Conservation (phyloP, 306 rosid species). For the Cajanus cajan region DNA sequence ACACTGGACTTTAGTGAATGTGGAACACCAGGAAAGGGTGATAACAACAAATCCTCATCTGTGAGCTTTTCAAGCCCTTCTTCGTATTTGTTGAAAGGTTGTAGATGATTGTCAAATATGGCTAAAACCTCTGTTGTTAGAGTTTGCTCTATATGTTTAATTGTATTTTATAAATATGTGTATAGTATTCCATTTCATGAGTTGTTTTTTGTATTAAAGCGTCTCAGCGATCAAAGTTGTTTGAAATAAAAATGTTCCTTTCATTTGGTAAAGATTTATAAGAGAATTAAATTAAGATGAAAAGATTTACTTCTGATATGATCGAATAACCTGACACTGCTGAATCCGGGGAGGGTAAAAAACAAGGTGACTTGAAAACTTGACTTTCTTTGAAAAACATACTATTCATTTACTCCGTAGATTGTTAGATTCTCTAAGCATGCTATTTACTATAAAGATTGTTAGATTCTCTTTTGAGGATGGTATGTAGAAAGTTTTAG, state of each 20-base stretch:
- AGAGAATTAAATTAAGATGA: too few species aligned
- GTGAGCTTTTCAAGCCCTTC: slow-evolving; percentile 62
- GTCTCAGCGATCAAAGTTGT: neutral
- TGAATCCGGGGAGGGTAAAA: too few species aligned
- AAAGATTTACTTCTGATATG: too few species aligned
- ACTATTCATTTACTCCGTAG: too few species aligned
- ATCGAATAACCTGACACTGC: too few species aligned
- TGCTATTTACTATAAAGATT: too few species aligned
- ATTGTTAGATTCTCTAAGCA: too few species aligned
- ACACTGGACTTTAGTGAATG: slow-evolving; percentile 93
- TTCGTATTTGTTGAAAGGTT: slow-evolving; percentile 69
- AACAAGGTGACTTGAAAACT: too few species aligned
- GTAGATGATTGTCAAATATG: slow-evolving; percentile 50
- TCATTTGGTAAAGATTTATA: neutral
- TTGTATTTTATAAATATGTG: neutral
- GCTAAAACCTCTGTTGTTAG: neutral
- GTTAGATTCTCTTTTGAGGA: too few species aligned
- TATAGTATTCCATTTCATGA: neutral
- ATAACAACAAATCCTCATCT: slow-evolving; percentile 51
- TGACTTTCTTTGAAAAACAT: too few species aligned
- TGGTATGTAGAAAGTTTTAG: too few species aligned
- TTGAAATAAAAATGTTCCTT: neutral
- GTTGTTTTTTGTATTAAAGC: neutral
- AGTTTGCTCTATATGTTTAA: neutral
- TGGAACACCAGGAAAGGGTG: slow-evolving; percentile 74